phyloP scores from a whole-genome alignment of 192 early-diverging fungal species.

The Podila minutissima region DNA sequence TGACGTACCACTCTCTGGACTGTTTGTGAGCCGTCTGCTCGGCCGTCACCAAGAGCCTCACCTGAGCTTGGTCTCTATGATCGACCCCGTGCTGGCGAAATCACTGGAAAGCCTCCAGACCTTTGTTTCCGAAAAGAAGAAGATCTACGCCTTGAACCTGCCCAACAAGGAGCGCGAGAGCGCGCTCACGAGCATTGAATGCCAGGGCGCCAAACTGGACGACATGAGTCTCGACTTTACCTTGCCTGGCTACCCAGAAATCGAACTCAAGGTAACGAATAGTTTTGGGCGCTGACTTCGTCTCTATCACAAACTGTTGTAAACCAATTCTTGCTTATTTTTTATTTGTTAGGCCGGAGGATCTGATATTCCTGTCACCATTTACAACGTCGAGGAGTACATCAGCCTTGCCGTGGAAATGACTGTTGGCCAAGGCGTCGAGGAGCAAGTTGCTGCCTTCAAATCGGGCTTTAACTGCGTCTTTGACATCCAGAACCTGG shows the following conservation, averaged over 20 bases:
- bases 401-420: slow-evolving; percentile 70
- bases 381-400: slow-evolving; percentile 86
- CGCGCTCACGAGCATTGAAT: slow-evolving; percentile 60
- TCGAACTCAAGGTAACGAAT: slow-evolving; percentile 65
- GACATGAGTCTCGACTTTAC: slow-evolving; percentile 90
- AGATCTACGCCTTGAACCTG: slow-evolving; percentile 61
- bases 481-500: slow-evolving; percentile 76
- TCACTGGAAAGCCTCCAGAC: slow-evolving; percentile 73
- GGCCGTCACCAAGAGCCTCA: slow-evolving; percentile 43
- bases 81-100: slow-evolving; percentile 73
- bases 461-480: slow-evolving; percentile 81
- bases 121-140: slow-evolving; percentile 69
- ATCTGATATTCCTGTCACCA: slow-evolving; percentile 71
- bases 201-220: slow-evolving; percentile 61
- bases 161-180: slow-evolving; percentile 53
- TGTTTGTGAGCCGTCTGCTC: slow-evolving; percentile 80
- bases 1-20: slow-evolving; percentile 80
- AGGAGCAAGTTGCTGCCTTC: slow-evolving; percentile 80
- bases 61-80: slow-evolving; percentile 50
- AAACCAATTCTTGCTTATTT: not conserved
- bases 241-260: slow-evolving; percentile 79
- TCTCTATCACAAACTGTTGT: not conserved
- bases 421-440: slow-evolving; percentile 73
- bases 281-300: not conserved
- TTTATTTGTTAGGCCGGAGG: slow-evolving; percentile 57